These are phyloP conservation scores for Omphalotus olearius DNA, from an alignment of 1,284 basidiomycete genomes.

Conservation along the genomic window DNA sequence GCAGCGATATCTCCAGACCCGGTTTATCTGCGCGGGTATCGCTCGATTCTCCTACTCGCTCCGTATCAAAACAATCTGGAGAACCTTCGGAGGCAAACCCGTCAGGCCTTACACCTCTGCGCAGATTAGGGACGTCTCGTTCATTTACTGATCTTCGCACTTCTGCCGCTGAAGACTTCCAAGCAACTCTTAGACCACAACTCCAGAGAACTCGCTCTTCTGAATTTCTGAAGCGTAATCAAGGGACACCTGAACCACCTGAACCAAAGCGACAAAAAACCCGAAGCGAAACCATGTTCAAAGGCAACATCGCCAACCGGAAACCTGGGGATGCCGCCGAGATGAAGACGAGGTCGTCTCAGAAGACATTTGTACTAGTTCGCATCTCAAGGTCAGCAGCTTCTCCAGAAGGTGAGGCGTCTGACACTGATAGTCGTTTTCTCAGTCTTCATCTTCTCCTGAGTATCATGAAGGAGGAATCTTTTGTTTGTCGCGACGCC, in stretches of 20 bases:
- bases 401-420: slow-evolving; percentile 16
- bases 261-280: slow-evolving; percentile 22
- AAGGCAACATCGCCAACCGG: slow-evolving; percentile 17
- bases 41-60: slow-evolving; percentile 36
- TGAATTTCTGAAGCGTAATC: slow-evolving; percentile 21
- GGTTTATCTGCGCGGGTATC: slow-evolving; percentile 27
- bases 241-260: slow-evolving; percentile 19
- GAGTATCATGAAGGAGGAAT: slow-evolving; percentile 68
- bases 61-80: slow-evolving; percentile 27
- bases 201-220: slow-evolving; percentile 32
- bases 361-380: slow-evolving; percentile 84
- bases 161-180: slow-evolving; percentile 34
- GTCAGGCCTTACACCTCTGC: slow-evolving; percentile 30
- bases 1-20: slow-evolving; percentile 6
- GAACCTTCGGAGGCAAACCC: slow-evolving; percentile 22
- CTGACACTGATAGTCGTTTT: slow-evolving; percentile 9
- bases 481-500: slow-evolving; percentile 71
- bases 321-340: slow-evolving; percentile 55
- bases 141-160: slow-evolving; percentile 68
- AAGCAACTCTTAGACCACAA: slow-evolving; percentile 21
- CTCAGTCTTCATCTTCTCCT: slow-evolving; percentile 60
- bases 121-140: slow-evolving; percentile 54
- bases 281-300: slow-evolving; percentile 17
- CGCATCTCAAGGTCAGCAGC: slow-evolving; percentile 62
- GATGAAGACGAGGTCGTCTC: slow-evolving; percentile 73